A percentile compares a stretch with the other conserved stretches of the same genome.
Conservation (phyloP, 371 early-diverging fungal genomes). For the Amoeboaphelidium occidentale region DNA sequence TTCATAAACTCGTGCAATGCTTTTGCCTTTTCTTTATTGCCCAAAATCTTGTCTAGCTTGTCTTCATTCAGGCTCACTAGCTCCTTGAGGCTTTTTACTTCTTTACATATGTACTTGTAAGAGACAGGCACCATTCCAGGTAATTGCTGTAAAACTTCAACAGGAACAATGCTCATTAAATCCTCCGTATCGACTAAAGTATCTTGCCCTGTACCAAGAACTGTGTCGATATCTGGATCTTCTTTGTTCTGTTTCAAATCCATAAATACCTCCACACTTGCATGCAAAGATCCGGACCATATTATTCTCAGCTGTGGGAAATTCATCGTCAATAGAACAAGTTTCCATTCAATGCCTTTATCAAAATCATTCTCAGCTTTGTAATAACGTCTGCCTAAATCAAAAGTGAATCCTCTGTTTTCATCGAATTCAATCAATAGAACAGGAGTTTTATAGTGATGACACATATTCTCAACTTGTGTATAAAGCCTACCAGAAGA, state of each 20-base stretch:
- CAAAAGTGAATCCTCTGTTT: constrained; percentile 48
- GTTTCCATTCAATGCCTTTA: constrained; percentile 36
- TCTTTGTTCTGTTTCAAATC: constrained; percentile 44
- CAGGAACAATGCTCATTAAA: not conserved
- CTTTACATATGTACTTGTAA: not conserved
- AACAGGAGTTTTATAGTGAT: constrained; percentile 49
- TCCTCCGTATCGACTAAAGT: not conserved
- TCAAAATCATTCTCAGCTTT: constrained; percentile 11
- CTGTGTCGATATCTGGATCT: not conserved
- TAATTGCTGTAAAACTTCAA: not conserved
- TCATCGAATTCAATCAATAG: constrained; percentile 85
- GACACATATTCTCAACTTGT: constrained; percentile 72
- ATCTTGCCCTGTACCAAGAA: not conserved
- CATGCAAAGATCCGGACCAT: constrained; percentile 69
- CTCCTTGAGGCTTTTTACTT: not conserved
- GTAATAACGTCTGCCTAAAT: constrained; percentile 8
- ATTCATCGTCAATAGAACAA: constrained; percentile 48
- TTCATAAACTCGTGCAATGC: not conserved
- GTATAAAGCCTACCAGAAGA: constrained; percentile 69
- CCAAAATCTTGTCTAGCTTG: not conserved
- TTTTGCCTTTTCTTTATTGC: not conserved
- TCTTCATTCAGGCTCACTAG: not conserved
- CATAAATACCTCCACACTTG: constrained; percentile 60
- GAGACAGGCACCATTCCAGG: not conserved
- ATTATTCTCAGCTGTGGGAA: constrained; percentile 65